Conservation (phyloP, 176 grass and related monocot genomes). For the Musa itinerans region DNA sequence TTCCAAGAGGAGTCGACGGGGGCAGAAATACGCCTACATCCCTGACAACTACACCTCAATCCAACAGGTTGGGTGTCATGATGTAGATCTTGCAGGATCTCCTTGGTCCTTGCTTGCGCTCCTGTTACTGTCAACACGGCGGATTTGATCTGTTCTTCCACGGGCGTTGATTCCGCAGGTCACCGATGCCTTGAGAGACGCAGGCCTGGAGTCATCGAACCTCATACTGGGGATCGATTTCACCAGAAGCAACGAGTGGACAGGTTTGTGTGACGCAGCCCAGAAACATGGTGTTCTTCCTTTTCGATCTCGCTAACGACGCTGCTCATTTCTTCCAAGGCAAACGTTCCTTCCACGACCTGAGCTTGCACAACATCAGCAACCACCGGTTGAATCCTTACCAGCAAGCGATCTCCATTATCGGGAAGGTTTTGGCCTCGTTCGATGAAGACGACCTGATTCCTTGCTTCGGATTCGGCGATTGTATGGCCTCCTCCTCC, state of each 20-base stretch:
- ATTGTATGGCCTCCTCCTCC: conserved; percentile 30
- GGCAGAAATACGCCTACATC: not conserved
- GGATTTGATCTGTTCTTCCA: too few species aligned
- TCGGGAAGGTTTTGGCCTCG: conserved; percentile 69
- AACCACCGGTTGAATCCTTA: conserved; percentile 50
- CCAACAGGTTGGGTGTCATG: not conserved
- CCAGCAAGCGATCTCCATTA: conserved; percentile 77
- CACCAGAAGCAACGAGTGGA: conserved; percentile 99
- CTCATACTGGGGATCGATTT: conserved; percentile 86
- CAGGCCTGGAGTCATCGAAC: conserved; percentile 86
- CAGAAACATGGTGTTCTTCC: too few species aligned
- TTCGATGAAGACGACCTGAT: conserved; percentile 94
- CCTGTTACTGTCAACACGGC: too few species aligned
- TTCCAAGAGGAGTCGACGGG: not conserved
- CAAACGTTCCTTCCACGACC: conserved; percentile 55
- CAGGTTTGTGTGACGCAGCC: conserved; percentile 25
- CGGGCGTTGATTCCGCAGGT: conserved; percentile 41
- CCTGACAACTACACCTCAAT: not conserved
- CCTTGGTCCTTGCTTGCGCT: too few species aligned
- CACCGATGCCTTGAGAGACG: conserved; percentile 36
- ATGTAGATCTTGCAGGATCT: too few species aligned
- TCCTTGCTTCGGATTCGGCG: conserved; percentile 93
- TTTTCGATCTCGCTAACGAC: conserved; percentile 3
- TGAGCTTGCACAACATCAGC: conserved; percentile 61
- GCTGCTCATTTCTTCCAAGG: conserved; percentile 25